Conservation (phyloP, 352 stramenopile genomes). For the Phytopythium delawarense region DNA sequence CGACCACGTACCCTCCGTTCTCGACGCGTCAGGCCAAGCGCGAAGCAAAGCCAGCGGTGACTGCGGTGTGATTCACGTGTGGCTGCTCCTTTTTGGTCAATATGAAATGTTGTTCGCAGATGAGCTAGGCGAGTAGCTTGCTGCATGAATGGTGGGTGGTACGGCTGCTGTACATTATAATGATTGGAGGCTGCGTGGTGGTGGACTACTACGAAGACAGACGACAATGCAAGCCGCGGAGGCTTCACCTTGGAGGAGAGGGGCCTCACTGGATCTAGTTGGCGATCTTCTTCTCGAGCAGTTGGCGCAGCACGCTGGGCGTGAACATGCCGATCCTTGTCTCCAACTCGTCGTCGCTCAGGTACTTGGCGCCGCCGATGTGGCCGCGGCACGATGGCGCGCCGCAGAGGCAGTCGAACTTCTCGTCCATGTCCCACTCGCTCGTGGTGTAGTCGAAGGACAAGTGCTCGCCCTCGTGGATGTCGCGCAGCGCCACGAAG, state of each 20-base stretch:
- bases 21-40: conserved; percentile 9
- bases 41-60: not conserved
- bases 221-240: not conserved
- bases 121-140: not conserved
- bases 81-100: not conserved
- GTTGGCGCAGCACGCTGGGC: conserved; percentile 58
- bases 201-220: not conserved
- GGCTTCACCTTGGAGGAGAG: not conserved
- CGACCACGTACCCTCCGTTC: conserved; percentile 29
- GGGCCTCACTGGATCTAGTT: conserved; percentile 14
- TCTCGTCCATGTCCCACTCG: conserved; percentile 91
- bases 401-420: conserved; percentile 84
- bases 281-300: conserved; percentile 50
- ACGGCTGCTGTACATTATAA: conserved; percentile 1
- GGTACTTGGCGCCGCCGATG: conserved; percentile 80
- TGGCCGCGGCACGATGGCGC: conserved; percentile 52
- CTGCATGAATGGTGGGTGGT: not conserved
- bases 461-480: conserved; percentile 69
- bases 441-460: conserved; percentile 89
- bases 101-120: not conserved
- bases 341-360: conserved; percentile 52
- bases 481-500: conserved; percentile 74
- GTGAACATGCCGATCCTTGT: conserved; percentile 64
- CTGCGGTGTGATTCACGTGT: not conserved
- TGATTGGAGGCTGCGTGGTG: not conserved